These are phyloP conservation scores for Microdochium nivale DNA, from an alignment of 2,329 filamentous ascomycete genomes.

Conservation along the genomic window DNA sequence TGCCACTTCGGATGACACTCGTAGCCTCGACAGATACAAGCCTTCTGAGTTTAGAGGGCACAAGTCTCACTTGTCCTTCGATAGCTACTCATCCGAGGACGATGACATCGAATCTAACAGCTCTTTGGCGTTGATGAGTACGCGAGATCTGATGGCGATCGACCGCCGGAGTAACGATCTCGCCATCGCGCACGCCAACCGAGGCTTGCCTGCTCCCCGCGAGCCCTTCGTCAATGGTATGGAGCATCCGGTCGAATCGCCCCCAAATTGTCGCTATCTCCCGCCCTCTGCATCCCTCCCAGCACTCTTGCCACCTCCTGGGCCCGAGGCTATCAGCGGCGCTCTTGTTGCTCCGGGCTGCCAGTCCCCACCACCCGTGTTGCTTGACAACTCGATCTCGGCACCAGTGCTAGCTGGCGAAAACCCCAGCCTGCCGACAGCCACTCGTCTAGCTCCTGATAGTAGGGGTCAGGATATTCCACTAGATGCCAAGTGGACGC, in stretches of 20 bases:
- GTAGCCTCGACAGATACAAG: background rate
- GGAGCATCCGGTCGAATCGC: slow-evolving; percentile 6
- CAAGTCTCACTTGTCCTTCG: slow-evolving; percentile 19
- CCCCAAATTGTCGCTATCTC: slow-evolving; percentile 21
- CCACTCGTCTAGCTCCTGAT: slow-evolving; percentile 43
- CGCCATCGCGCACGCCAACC: slow-evolving; percentile 28
- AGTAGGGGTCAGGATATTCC: slow-evolving; percentile 47
- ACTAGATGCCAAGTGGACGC: slow-evolving; percentile 50
- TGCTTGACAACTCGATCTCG: slow-evolving; percentile 14
- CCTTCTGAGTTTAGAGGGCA: background rate
- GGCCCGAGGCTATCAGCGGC: slow-evolving; percentile 6
- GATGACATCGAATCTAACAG: slow-evolving; percentile 21
- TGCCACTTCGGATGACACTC: background rate
- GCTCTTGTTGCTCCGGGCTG: background rate
- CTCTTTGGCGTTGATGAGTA: slow-evolving; percentile 42
- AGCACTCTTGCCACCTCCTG: slow-evolving; percentile 21
- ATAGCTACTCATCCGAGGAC: slow-evolving; percentile 26
- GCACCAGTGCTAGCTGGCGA: slow-evolving; percentile 13
- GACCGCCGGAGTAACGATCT: slow-evolving; percentile 30
- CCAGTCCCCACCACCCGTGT: slow-evolving; percentile 11
- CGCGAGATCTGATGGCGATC: slow-evolving; percentile 42
- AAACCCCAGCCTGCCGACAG: slow-evolving; percentile 13
- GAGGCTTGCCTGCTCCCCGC: slow-evolving; percentile 27
- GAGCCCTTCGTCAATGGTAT: slow-evolving; percentile 4
- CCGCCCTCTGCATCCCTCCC: slow-evolving; percentile 24